phyloP scores from a whole-genome alignment of 306 rosid genomes.

The Cucurbita ficifolia region DNA sequence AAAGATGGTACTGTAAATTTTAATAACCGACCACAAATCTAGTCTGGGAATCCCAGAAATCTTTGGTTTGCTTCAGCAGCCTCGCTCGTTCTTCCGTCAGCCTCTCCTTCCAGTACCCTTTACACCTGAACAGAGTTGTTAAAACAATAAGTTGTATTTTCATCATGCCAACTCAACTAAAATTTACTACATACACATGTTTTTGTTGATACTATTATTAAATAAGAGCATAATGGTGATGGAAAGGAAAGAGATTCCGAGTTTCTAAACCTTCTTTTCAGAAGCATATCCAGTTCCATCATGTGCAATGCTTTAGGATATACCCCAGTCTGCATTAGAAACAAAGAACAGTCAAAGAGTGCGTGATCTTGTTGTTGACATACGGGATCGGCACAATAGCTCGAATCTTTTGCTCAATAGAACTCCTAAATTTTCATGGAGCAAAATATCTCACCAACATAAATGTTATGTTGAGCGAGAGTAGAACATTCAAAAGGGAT shows the following conservation, averaged over 20 bases:
- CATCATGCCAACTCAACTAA: neutral
- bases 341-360: neutral
- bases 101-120: slow-evolving; percentile 60
- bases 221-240: neutral
- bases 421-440: neutral
- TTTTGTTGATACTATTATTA: neutral
- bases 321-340: slow-evolving; percentile 42
- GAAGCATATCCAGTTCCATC: slow-evolving; percentile 59
- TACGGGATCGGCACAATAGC: neutral
- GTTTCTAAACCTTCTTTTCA: slow-evolving; percentile 54
- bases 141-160: no score
- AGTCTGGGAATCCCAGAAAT: slow-evolving; percentile 54
- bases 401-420: neutral
- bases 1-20: neutral
- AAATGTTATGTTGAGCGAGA: neutral
- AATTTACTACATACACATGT: neutral
- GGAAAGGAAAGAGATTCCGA: neutral
- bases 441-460: neutral
- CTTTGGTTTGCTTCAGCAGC: slow-evolving; percentile 49
- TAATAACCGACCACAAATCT: slow-evolving; percentile 31
- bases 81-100: slow-evolving; percentile 30
- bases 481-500: neutral
- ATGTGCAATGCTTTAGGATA: slow-evolving; percentile 49
- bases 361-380: neutral
- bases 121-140: slow-evolving; percentile 28